A percentile compares a stretch with the other conserved stretches of the same genome.
These are phyloP conservation scores for Calonectria pseudoreteaudii DNA, from an alignment of 2,329 filamentous ascomycete genomes.

Conservation along the genomic window DNA sequence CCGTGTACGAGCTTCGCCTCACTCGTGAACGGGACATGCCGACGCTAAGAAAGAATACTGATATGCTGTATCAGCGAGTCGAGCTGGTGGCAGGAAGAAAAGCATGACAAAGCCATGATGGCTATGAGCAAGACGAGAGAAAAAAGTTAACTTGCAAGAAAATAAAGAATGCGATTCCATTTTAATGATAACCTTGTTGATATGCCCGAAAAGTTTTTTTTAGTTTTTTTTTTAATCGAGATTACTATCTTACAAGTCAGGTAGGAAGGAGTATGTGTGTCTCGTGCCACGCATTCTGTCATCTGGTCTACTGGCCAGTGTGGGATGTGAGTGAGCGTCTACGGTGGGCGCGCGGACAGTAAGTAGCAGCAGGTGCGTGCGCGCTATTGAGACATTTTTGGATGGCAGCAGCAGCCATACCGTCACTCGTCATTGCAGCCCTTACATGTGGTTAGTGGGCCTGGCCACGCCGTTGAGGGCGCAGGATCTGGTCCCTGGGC, in stretches of 20 bases:
- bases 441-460: neutral
- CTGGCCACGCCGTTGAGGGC: neutral
- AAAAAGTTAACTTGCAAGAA: no score
- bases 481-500: constrained; percentile 12
- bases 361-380: neutral
- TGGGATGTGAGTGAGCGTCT: neutral
- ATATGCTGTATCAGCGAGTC: no score
- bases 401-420: neutral
- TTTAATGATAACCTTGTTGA: neutral
- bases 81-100: neutral
- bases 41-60: neutral
- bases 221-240: neutral
- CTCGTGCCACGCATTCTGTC: neutral
- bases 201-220: no score
- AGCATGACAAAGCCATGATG: neutral
- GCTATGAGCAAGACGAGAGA: neutral
- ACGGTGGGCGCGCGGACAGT: neutral
- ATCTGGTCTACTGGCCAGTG: neutral
- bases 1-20: neutral
- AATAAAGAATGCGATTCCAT: neutral
- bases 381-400: constrained; percentile 8
- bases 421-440: neutral
- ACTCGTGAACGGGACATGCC: constrained; percentile 3
- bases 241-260: neutral
- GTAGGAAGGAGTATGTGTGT: neutral